These are phyloP conservation scores for Furculomyces boomerangus DNA, from an alignment of 371 early-diverging fungal species.

Conservation along the genomic window DNA sequence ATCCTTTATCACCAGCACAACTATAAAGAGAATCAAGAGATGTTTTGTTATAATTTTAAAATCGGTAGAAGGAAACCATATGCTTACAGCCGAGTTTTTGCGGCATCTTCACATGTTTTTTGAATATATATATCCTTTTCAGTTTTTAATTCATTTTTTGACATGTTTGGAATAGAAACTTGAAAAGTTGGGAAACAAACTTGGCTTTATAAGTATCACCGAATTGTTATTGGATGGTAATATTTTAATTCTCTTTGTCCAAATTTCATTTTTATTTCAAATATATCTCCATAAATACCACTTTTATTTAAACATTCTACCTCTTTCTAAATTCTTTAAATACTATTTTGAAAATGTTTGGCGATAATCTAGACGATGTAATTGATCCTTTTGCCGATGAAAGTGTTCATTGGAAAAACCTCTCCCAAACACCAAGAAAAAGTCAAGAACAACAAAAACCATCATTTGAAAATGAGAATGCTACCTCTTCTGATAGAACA, in stretches of 20 bases:
- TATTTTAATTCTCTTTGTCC: too few species aligned
- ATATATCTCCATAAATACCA: too few species aligned
- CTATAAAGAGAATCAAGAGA: constrained; percentile 27
- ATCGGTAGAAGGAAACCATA: not conserved
- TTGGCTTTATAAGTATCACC: too few species aligned
- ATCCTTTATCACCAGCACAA: constrained; percentile 65
- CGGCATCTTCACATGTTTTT: constrained; percentile 2
- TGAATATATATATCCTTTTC: not conserved
- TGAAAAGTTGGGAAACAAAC: too few species aligned
- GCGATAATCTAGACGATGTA: not conserved
- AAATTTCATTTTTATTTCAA: too few species aligned
- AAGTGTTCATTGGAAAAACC: not conserved
- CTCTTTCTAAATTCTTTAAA: not conserved
- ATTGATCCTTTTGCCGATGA: constrained; percentile 5
- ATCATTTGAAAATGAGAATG: not conserved
- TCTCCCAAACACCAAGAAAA: not conserved
- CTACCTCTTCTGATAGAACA: not conserved
- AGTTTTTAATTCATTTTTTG: not conserved
- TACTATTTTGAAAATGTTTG: not conserved
- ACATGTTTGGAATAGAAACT: too few species aligned
- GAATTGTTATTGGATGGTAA: too few species aligned
- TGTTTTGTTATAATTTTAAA: not conserved
- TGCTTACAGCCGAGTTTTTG: not conserved
- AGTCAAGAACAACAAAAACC: not conserved
- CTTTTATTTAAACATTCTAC: too few species aligned